phyloP scores from a whole-genome alignment of 768 basidiomycete species.

The Russula lepida region DNA sequence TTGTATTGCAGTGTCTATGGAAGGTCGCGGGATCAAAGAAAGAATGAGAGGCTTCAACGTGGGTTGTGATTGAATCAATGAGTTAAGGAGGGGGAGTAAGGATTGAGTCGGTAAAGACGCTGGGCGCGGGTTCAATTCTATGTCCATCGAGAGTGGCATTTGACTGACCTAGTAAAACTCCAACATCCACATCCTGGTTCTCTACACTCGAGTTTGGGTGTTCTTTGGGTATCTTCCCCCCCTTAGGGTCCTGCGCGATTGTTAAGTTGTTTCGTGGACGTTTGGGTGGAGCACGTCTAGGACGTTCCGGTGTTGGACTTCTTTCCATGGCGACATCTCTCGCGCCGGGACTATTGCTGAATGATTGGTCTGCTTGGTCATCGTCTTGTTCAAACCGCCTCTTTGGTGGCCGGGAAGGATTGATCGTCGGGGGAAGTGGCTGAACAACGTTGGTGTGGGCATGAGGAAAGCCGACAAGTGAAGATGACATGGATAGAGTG shows the following conservation, averaged over 20 bases:
- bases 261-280: conserved; percentile 43
- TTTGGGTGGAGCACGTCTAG: conserved; percentile 62
- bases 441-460: conserved; percentile 42
- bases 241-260: conserved; percentile 27
- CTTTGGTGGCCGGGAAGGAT: conserved; percentile 45
- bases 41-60: conserved; percentile 62
- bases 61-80: conserved; percentile 60
- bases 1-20: conserved; percentile 64
- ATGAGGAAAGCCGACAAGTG: conserved; percentile 39
- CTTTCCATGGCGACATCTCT: conserved; percentile 75
- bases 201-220: conserved; percentile 37
- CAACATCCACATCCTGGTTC: conserved; percentile 66
- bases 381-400: conserved; percentile 63
- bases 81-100: conserved; percentile 61
- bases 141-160: background rate
- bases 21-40: conserved; percentile 77
- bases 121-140: conserved; percentile 27
- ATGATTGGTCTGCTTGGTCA: conserved; percentile 37
- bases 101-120: conserved; percentile 76
- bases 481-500: conserved; percentile 42
- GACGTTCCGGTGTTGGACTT: conserved; percentile 76
- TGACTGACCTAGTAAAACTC: conserved; percentile 65
- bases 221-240: conserved; percentile 40
- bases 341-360: conserved; percentile 21
- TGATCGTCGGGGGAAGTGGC: conserved; percentile 44